Evolutionary conservation across 192 early-diverging fungal species (phyloP), one percentile per base, ranked within the genome.

Genomic region (Pilaira anomala): DNA sequence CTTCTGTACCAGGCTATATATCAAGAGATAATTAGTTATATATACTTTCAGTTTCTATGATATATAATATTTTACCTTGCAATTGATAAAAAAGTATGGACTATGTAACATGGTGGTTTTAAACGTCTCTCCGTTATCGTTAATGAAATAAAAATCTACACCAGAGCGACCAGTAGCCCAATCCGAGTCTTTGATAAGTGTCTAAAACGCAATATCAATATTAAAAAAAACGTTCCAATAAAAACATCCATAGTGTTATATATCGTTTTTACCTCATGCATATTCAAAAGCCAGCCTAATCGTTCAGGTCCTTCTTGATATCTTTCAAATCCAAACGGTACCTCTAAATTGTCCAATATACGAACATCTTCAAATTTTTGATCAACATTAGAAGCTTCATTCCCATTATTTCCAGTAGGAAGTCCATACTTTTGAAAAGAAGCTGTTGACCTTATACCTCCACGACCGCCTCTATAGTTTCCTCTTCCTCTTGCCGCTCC

Each of bases 271-370:
- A 93, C 91, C 53, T 88, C 78, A 65, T 94, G 90, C 82, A 97
- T 96, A 81, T 99, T 99, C 28, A 96, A 85, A 33, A 99, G 79
- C 97, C 97, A 99, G 0, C 97, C 97, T 2, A 89, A 63, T 18
- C 83, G 79, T 44, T 79, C 75, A 11, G 88, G 85, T 9, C 90
- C 90, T 57, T 90, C 84, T 28, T 88, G 82, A 66, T 88, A 88
- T 67, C 83, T 76, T 13, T 71, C 57, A 51, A 89, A 91, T 29
- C 88, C 88, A 24, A 91, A 74, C 52, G 76, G 77, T 9, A 66
- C 72, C 57, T 89, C 86, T 53, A 91, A 71, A 57, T 72, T 72
- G 64, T 81, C 76, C 24, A 68, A 63, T 11, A 53, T 61, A 22
- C 59, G 64, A 4, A 73, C 65, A 59, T 79, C 67, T 51, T 76